phyloP scores from a whole-genome alignment of 805 yeast genomes.

The Metschnikowia shivogae region DNA sequence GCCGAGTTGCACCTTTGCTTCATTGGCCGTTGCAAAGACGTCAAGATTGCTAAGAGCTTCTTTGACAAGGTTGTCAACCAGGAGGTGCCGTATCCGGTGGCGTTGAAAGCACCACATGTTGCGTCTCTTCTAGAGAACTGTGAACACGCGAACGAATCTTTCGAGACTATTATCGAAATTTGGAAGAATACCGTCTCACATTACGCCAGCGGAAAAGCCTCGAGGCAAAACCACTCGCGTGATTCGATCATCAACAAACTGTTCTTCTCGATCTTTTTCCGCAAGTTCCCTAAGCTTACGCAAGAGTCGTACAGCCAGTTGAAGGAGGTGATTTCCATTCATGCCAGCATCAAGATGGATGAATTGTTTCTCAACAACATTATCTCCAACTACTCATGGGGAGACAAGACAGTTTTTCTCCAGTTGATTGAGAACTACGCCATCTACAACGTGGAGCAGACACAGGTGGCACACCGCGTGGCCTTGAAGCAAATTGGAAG shows the following conservation, averaged over 20 bases:
- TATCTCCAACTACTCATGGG: constrained; percentile 66
- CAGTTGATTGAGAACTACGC: constrained; percentile 59
- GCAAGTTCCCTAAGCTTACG: constrained; percentile 47
- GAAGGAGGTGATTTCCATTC: constrained; percentile 51
- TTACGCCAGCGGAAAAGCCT: constrained; percentile 41
- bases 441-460: constrained; percentile 52
- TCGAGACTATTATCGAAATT: constrained; percentile 53
- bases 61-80: constrained; percentile 67
- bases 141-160: constrained; percentile 52
- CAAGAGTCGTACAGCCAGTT: constrained; percentile 55
- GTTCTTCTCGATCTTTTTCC: constrained; percentile 65
- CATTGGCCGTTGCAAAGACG: constrained; percentile 72
- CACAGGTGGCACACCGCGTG: constrained; percentile 70
- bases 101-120: constrained; percentile 69
- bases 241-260: constrained; percentile 68
- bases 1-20: constrained; percentile 74
- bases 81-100: constrained; percentile 69
- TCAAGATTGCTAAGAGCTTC: constrained; percentile 66
- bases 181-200: constrained; percentile 61
- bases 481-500: constrained; percentile 69
- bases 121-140: constrained; percentile 60
- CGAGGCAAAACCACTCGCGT: constrained; percentile 53
- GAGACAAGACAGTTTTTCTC: constrained; percentile 58
- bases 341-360: constrained; percentile 58
- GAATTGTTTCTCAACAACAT: constrained; percentile 81